Percentiles rank a stretch among this genome's conserved stretches.
phyloP scores from a whole-genome alignment of 140 eudicot genomes.

The Anethum foeniculum region DNA sequence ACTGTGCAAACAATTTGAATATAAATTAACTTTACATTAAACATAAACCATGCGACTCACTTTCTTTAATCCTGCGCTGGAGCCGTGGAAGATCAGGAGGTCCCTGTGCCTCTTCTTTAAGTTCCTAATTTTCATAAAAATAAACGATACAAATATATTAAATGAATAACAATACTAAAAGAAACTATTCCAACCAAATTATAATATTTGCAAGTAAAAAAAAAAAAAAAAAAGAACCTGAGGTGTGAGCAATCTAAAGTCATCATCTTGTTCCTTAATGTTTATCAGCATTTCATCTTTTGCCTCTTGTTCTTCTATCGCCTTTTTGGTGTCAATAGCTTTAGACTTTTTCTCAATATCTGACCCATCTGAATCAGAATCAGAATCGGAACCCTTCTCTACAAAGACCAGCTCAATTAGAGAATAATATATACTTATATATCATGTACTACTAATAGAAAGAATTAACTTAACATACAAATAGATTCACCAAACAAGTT shows the following conservation, averaged over 20 bases:
- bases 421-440: too few relatives aligned
- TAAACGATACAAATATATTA: neutral
- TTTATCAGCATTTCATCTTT: conserved; percentile 52
- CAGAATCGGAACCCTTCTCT: conserved; percentile 55
- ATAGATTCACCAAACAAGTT: neutral
- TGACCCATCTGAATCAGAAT: conserved; percentile 33
- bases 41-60: conserved; percentile 33
- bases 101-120: conserved; percentile 68
- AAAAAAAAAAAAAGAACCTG: conserved; percentile 38
- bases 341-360: conserved; percentile 48
- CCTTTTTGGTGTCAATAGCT: conserved; percentile 43
- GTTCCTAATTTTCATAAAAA: conserved; percentile 39
- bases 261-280: conserved; percentile 72
- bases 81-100: conserved; percentile 90
- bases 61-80: conserved; percentile 83
- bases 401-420: conserved; percentile 8
- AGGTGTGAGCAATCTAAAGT: conserved; percentile 63
- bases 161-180: neutral
- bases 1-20: neutral
- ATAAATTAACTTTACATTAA: neutral
- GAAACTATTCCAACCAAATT: neutral
- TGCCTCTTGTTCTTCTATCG: conserved; percentile 38
- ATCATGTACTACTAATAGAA: neutral
- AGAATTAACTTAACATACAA: neutral
- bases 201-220: neutral